phyloP scores from a whole-genome alignment of 2,329 filamentous ascomycete species.

The Diaporthe longicolla region DNA sequence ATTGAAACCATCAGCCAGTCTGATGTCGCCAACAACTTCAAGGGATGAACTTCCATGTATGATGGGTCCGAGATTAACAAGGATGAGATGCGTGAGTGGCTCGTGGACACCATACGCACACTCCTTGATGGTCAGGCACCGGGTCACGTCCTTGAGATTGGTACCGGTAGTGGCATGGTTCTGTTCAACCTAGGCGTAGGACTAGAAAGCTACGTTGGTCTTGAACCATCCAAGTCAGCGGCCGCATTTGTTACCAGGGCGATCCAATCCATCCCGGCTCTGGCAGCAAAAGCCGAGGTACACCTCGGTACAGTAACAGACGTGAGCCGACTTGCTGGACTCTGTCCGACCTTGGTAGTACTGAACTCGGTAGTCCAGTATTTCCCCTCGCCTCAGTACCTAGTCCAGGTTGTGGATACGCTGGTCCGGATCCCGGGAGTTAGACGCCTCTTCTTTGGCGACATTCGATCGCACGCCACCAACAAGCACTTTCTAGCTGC shows the following conservation, averaged over 20 bases:
- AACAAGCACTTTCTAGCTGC: neutral
- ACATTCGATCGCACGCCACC: neutral
- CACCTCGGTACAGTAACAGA: neutral
- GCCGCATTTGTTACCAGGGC: neutral
- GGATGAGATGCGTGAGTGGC: neutral
- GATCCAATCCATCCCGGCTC: neutral
- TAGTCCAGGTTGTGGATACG: neutral
- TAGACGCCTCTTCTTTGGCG: neutral
- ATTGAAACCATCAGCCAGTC: neutral
- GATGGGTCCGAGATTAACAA: neutral
- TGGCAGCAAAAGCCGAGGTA: neutral
- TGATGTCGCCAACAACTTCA: neutral
- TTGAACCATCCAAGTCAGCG: neutral
- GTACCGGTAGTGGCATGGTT: neutral
- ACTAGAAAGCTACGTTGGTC: neutral
- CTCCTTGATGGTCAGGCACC: neutral
- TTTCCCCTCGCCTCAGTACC: slow-evolving; percentile 1
- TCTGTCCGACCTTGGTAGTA: neutral
- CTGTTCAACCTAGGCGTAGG: neutral
- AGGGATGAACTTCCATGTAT: neutral
- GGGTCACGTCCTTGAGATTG: neutral
- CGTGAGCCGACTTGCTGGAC: neutral
- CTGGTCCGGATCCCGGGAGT: neutral
- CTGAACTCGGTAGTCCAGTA: slow-evolving; percentile 1
- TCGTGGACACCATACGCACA: neutral